Percentiles rank a stretch among this genome's conserved stretches.
These are phyloP conservation scores for Durotheca rogersii DNA, from an alignment of 495 filamentous ascomycete genomes.

Conservation along the genomic window DNA sequence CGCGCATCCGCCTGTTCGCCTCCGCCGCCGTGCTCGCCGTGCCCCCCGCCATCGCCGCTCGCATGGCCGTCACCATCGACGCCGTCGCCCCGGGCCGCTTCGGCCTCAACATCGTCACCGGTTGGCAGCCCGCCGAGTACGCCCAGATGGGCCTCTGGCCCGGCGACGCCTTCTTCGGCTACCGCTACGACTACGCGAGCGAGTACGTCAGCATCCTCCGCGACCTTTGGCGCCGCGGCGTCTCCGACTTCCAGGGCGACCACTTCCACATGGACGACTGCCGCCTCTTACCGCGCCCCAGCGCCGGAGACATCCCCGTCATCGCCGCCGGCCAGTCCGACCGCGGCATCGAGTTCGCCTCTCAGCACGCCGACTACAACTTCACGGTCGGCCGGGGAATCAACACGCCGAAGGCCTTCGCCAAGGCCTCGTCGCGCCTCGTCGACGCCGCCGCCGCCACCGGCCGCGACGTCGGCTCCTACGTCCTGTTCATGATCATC, in stretches of 20 bases:
- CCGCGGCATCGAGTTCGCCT: constrained; percentile 36
- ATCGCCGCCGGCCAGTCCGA: constrained; percentile 32
- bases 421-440: constrained; percentile 22
- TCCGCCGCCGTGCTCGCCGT: constrained; percentile 35
- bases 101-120: constrained; percentile 39
- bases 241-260: constrained; percentile 38
- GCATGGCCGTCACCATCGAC: constrained; percentile 37
- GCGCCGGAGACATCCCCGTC: constrained; percentile 27
- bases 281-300: constrained; percentile 37
- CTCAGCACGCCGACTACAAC: constrained; percentile 35
- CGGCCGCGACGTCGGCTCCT: constrained; percentile 34
- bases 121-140: constrained; percentile 40
- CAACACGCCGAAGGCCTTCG: constrained; percentile 34
- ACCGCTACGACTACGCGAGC: constrained; percentile 40
- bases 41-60: constrained; percentile 32
- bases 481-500: constrained; percentile 38
- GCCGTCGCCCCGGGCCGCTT: constrained; percentile 39
- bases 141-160: constrained; percentile 41
- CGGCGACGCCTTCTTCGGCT: constrained; percentile 38
- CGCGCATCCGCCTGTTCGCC: constrained; percentile 50
- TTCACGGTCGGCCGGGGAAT: constrained; percentile 34
- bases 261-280: constrained; percentile 40
- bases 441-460: constrained; percentile 28
- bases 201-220: constrained; percentile 40
- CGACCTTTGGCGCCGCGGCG: constrained; percentile 36